Evolutionary conservation across 164 flowering plant species (phyloP).

Genomic region (Kalanchoe fedtschenkoi): DNA sequence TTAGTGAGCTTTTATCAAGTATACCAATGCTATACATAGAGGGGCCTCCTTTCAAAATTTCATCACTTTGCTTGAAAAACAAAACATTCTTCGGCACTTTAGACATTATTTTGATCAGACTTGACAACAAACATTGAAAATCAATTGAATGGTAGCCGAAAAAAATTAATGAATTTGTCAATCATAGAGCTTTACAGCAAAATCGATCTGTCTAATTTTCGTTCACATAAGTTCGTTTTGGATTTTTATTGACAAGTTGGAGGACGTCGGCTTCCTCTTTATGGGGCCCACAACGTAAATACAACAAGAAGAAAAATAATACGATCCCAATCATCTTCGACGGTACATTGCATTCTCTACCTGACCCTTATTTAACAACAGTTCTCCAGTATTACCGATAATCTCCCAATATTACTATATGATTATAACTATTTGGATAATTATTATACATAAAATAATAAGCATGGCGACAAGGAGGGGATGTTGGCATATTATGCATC

Average conservation of each 20-base stretch:
- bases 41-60: not conserved
- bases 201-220: not conserved
- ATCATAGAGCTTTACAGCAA: not conserved
- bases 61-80: slow-evolving; percentile 1
- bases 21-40: not conserved
- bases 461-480: not conserved
- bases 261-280: not conserved
- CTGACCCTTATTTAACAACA: not conserved
- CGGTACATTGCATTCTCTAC: not conserved
- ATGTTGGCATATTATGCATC: not conserved
- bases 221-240: not conserved
- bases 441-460: not conserved
- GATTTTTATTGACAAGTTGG: slow-evolving; percentile 2
- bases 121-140: not conserved
- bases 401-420: not conserved
- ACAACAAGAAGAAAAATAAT: not conserved
- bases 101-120: not conserved
- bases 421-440: not conserved
- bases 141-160: not conserved
- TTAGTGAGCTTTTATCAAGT: not conserved
- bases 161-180: not conserved
- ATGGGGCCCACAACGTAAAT: not conserved
- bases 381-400: not conserved
- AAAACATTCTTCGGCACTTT: not conserved
- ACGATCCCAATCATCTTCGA: not conserved